These are phyloP conservation scores for Pyrenula aspistea DNA, from an alignment of 495 filamentous ascomycete species.

Conservation along the genomic window DNA sequence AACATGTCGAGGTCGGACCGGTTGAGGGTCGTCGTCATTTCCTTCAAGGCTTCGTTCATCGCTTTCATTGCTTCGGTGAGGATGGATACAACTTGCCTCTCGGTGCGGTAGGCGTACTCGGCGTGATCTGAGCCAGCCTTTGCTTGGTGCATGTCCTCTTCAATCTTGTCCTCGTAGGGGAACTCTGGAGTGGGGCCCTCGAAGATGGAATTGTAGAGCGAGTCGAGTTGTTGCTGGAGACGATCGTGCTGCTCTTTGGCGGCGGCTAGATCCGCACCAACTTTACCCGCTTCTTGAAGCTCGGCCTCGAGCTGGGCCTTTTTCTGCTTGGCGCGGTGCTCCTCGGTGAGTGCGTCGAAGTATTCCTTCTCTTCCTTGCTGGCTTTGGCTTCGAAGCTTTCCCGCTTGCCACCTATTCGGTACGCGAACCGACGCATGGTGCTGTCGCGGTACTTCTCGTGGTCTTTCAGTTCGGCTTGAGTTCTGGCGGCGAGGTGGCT, in stretches of 20 bases:
- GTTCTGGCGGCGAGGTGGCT: conserved; percentile 14
- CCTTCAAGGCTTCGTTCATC: conserved; percentile 2
- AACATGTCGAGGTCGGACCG: conserved; percentile 13
- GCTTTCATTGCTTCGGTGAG: conserved; percentile 4
- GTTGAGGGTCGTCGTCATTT: conserved; percentile 11
- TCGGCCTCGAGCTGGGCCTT: conserved; percentile 15
- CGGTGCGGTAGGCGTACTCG: conserved; percentile 13
- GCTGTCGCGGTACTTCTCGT: conserved; percentile 34
- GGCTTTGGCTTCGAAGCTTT: conserved; percentile 25
- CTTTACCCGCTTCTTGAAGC: conserved; percentile 7
- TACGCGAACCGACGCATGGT: conserved; percentile 30
- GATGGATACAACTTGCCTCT: conserved; percentile 15
- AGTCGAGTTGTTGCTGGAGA: conserved; percentile 5
- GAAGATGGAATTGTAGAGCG: conserved; percentile 25
- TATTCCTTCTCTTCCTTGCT: conserved; percentile 37
- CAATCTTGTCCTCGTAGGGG: conserved; percentile 31
- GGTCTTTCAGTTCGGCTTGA: conserved; percentile 30
- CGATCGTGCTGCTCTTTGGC: background rate
- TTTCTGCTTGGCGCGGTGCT: conserved; percentile 17
- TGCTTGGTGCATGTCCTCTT: conserved; percentile 12
- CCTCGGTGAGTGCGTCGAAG: conserved; percentile 27
- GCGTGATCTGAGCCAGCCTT: conserved; percentile 10
- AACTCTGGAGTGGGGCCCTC: conserved; percentile 30
- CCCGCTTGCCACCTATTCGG: conserved; percentile 26
- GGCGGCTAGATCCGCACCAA: conserved; percentile 16